phyloP scores from a whole-genome alignment of 2,329 filamentous ascomycete genomes.

The Ceratocystis cubensis region DNA sequence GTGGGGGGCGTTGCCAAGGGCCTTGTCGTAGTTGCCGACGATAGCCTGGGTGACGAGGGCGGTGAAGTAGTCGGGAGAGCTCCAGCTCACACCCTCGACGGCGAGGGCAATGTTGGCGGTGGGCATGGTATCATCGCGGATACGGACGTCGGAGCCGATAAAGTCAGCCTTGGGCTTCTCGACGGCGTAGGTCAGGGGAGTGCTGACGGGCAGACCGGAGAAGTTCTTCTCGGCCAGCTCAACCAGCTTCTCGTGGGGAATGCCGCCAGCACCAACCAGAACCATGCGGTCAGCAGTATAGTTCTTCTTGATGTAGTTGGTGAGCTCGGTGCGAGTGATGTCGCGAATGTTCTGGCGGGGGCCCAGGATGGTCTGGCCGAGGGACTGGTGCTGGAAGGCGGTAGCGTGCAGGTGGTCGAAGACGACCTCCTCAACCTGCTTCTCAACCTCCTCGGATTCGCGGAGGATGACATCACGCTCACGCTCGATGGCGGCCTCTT shows the following conservation, averaged over 20 bases:
- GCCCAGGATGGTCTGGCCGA: conserved; percentile 94
- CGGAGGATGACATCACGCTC: conserved; percentile 97
- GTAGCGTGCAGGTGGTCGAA: conserved; percentile 98
- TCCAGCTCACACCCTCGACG: conserved; percentile 99
- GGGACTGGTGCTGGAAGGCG: conserved; percentile 88
- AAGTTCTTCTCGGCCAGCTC: conserved; percentile 97
- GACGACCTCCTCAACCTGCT: conserved; percentile 98
- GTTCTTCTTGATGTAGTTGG: conserved; percentile 98
- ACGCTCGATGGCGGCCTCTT: conserved; percentile 81
- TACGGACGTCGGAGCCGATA: conserved; percentile 86
- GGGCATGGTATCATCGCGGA: conserved; percentile 90
- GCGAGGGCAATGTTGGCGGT: conserved; percentile 97
- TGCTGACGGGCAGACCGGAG: conserved; percentile 59
- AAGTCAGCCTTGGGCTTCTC: conserved; percentile 89
- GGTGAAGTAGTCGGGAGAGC: conserved; percentile 97
- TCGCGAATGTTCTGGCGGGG: conserved; percentile 96
- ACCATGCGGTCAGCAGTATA: conserved; percentile 99
- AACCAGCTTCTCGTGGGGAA: conserved; percentile 88
- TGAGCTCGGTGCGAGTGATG: conserved; percentile 82
- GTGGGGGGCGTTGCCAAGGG: conserved; percentile 94
- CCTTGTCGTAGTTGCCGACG: conserved; percentile 98
- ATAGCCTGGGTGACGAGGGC: conserved; percentile 95
- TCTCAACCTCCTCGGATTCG: conserved; percentile 99
- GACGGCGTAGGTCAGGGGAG: conserved; percentile 60
- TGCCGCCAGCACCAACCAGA: conserved; percentile 84